Conservation (phyloP, 202 grass and related monocot species). For the Panicum virgatum region DNA sequence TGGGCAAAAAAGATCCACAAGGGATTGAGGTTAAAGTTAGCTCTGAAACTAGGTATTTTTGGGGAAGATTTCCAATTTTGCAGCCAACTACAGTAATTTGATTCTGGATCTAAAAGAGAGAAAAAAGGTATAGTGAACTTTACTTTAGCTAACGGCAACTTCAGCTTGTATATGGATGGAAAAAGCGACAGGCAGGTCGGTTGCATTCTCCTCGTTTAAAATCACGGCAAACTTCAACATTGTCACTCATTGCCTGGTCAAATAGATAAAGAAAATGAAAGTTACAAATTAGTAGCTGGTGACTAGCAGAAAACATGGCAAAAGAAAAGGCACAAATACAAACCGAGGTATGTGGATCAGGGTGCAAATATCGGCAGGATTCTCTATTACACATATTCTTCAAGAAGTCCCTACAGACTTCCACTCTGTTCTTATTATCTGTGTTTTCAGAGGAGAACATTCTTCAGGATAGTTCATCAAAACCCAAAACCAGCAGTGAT, state of each 20-base stretch:
- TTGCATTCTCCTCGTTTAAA: slow-evolving; percentile 61
- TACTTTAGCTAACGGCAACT: slow-evolving; percentile 58
- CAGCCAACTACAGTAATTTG: slow-evolving; percentile 13
- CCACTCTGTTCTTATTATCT: slow-evolving; percentile 39
- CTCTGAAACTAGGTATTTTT: not conserved
- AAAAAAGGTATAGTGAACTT: slow-evolving; percentile 44
- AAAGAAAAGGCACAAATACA: not conserved
- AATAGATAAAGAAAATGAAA: slow-evolving; percentile 2
- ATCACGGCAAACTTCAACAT: slow-evolving; percentile 77
- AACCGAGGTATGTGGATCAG: slow-evolving; percentile 47
- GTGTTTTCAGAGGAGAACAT: slow-evolving; percentile 10
- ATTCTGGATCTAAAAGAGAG: slow-evolving; percentile 1
- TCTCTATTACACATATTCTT: slow-evolving; percentile 70
- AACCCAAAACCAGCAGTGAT: slow-evolving; percentile 9
- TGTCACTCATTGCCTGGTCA: slow-evolving; percentile 41
- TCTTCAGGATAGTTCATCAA: not conserved
- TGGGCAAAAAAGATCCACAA: slow-evolving; percentile 21
- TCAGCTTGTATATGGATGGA: slow-evolving; percentile 54
- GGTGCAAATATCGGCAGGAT: slow-evolving; percentile 58
- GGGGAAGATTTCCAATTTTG: not conserved
- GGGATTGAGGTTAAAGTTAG: slow-evolving; percentile 32
- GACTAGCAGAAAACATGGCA: not conserved
- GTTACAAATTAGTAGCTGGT: slow-evolving; percentile 12
- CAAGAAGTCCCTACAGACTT: slow-evolving; percentile 72
- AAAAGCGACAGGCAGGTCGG: slow-evolving; percentile 60